Conservation (phyloP, 495 filamentous ascomycete species). For the Opeltia flavorubescens region DNA sequence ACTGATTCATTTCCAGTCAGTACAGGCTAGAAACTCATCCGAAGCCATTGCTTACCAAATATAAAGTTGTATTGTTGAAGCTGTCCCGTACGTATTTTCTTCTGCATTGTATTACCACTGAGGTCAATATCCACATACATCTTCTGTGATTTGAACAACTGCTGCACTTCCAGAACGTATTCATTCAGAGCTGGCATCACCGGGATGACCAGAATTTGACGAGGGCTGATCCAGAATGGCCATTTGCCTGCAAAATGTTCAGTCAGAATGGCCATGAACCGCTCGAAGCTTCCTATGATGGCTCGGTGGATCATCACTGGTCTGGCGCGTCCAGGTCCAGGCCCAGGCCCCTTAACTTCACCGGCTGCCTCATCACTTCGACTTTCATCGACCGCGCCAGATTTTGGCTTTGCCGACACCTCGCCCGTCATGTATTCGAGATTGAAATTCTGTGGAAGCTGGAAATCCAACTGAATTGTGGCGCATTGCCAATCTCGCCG, state of each 20-base stretch:
- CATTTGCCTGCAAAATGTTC: conserved; percentile 97
- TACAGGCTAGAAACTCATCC: not conserved
- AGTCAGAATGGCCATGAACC: conserved; percentile 82
- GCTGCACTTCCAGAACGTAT: conserved; percentile 74
- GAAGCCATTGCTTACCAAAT: conserved; percentile 40
- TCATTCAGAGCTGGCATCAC: conserved; percentile 75
- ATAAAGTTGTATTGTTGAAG: conserved; percentile 85
- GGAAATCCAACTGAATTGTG: conserved; percentile 95
- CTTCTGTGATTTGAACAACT: conserved; percentile 33
- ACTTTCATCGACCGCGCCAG: conserved; percentile 21
- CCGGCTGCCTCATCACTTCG: conserved; percentile 20
- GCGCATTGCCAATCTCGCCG: conserved; percentile 77
- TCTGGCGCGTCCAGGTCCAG: conserved; percentile 62
- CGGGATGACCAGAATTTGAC: conserved; percentile 83
- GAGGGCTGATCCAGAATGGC: conserved; percentile 94
- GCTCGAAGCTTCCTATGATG: conserved; percentile 85
- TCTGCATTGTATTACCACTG: conserved; percentile 82
- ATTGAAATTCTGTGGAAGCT: conserved; percentile 72
- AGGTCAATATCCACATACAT: conserved; percentile 79
- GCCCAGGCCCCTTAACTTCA: conserved; percentile 9
- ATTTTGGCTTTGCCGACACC: conserved; percentile 24
- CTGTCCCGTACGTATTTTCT: conserved; percentile 88
- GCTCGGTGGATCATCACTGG: conserved; percentile 97
- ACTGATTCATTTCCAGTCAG: conserved; percentile 32
- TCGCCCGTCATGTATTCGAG: conserved; percentile 71